Evolutionary conservation across 176 grass and related monocot species (phyloP).

Genomic region (Puya raimondii): DNA sequence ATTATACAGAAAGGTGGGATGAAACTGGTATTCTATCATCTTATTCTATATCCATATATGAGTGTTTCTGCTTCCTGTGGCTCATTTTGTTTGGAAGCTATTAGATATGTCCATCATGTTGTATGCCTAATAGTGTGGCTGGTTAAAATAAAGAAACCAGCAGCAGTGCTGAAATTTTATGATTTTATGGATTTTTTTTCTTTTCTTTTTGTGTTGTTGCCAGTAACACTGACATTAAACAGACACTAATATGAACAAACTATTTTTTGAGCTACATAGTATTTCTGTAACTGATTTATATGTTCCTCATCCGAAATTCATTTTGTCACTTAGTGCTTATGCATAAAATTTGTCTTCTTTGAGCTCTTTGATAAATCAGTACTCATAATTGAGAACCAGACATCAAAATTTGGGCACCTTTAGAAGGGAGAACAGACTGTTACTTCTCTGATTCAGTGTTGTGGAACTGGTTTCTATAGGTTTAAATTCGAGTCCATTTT

Average conservation of each 20-base stretch:
- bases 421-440: not conserved
- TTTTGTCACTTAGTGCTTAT: not conserved
- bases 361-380: not conserved
- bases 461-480: too few species aligned
- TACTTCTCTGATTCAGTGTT: too few species aligned
- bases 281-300: too few species aligned
- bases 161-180: not conserved
- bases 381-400: not conserved
- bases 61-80: not conserved
- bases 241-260: too few species aligned
- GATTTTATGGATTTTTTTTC: not conserved
- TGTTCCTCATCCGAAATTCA: too few species aligned
- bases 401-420: not conserved
- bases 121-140: too few species aligned
- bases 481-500: too few species aligned
- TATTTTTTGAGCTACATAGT: too few species aligned
- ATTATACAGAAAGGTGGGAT: conserved; percentile 54
- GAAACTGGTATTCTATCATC: not conserved
- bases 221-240: not conserved
- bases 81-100: not conserved
- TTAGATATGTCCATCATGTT: not conserved
- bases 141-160: not conserved
- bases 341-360: not conserved
- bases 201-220: not conserved
- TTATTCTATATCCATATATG: not conserved